Evolutionary conservation across 1,284 basidiomycete species (phyloP).

Genomic region (Rhodofomes roseus): DNA sequence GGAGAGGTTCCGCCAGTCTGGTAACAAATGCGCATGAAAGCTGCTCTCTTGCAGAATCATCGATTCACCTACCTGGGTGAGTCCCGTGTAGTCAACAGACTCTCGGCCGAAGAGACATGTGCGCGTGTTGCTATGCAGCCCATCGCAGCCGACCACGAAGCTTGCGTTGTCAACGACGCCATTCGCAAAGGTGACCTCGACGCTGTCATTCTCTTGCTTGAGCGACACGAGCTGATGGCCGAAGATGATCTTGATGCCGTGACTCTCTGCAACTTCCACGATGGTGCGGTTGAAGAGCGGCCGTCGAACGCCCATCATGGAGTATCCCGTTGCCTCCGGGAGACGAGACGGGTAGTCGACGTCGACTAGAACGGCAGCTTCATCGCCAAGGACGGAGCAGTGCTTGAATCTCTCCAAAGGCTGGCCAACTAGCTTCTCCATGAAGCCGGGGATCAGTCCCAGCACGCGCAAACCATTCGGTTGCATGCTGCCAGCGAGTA

Average conservation of each 20-base stretch:
- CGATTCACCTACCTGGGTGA: constrained; percentile 34
- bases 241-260: constrained; percentile 36
- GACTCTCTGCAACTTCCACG: constrained; percentile 28
- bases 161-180: constrained; percentile 34
- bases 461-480: constrained; percentile 40
- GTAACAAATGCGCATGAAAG: neutral
- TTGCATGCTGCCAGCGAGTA: constrained; percentile 32
- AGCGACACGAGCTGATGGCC: constrained; percentile 34
- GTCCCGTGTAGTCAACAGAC: constrained; percentile 35
- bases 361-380: constrained; percentile 29
- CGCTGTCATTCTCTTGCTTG: constrained; percentile 30
- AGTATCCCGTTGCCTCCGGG: constrained; percentile 20
- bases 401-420: constrained; percentile 21
- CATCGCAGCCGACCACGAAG: constrained; percentile 45
- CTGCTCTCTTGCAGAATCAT: neutral
- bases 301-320: constrained; percentile 31
- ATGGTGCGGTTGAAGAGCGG: constrained; percentile 32
- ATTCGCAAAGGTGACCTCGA: constrained; percentile 35
- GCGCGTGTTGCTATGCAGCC: constrained; percentile 41
- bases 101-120: constrained; percentile 37
- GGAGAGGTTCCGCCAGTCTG: constrained; percentile 36
- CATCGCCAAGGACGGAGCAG: constrained; percentile 31
- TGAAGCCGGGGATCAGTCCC: constrained; percentile 33
- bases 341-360: constrained; percentile 15
- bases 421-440: constrained; percentile 30